Base-by-base conservation (phyloP, 2,329 filamentous ascomycete species). In the Ophioceras dolichostomum region DNA sequence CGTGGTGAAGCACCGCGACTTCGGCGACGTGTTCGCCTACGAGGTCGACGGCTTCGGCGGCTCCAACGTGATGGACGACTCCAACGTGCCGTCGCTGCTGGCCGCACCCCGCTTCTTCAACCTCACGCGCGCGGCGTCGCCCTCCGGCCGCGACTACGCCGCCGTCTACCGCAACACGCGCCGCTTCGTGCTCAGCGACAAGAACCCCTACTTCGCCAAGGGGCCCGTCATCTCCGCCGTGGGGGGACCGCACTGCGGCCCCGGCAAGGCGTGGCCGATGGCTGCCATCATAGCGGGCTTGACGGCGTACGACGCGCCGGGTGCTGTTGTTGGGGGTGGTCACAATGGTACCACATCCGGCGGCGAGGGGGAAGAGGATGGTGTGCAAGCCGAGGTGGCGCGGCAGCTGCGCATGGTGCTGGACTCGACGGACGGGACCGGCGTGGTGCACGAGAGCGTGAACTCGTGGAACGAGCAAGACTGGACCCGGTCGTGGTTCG, bases 11-110 rank as follows among this genome's bases (percentile, higher is more conserved):
- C 36, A 79, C 51, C 68, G 73, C 19, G 69, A 64, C 6, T 78
- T 72, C 47, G 76, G 76, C 32, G 59, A 72, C n/a, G 77, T 88
- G 10, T 87, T 83, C 48, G 81, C 81, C 1, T 87, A 76, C 52
- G 82, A 87, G 55, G 78, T 84, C 8, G 82, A 87, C 50, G 82
- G 82, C 8, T 85, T 78, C 47, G 82, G 81, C 31, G 74, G 59
- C 47, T 65, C 50, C 38, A 78, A 72, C 44, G 62, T 79, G 36
- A 83, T 83, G 78, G 79, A 83, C 48, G 79, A 83, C 41, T 77
- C 79, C 22, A 83, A 83, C 44, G 74, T 83, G 34, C 79, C 79
- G 0, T 77, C 70, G 10, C 65, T 83, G 3, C 65, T 83, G 29
- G 72, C 73, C 2, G 67, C 77, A 18, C 77, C 79, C 1, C 73